Evolutionary conservation across 768 basidiomycete genomes (phyloP).

Genomic region (Boletus pseudo-olivaceus): DNA sequence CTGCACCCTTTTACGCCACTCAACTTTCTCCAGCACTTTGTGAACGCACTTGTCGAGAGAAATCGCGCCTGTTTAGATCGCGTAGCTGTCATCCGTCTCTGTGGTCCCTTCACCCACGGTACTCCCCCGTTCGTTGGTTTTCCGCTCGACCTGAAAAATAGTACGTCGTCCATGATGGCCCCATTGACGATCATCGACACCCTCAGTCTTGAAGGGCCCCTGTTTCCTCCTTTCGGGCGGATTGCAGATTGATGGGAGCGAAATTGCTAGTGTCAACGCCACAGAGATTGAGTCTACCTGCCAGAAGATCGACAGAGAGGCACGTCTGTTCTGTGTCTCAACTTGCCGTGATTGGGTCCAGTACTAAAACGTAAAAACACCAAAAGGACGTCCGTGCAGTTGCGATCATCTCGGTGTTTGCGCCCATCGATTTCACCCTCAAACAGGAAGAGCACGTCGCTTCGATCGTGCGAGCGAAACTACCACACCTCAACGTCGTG

Average conservation of each 20-base stretch:
- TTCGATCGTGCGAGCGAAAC: slow-evolving; percentile 38
- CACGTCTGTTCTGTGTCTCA: slow-evolving; percentile 4
- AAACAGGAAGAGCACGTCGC: slow-evolving; percentile 48
- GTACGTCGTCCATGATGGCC: slow-evolving; percentile 22
- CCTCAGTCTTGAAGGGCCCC: slow-evolving; percentile 28
- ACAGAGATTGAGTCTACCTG: slow-evolving; percentile 46
- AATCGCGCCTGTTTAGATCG: slow-evolving; percentile 50
- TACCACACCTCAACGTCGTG: slow-evolving; percentile 44
- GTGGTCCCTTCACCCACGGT: slow-evolving; percentile 55
- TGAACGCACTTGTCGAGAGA: slow-evolving; percentile 59
- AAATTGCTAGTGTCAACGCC: slow-evolving; percentile 42
- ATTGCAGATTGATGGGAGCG: slow-evolving; percentile 45
- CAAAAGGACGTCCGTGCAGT: slow-evolving; percentile 30
- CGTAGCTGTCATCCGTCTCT: slow-evolving; percentile 63
- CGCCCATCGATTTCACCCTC: slow-evolving; percentile 43
- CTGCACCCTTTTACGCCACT: neutral
- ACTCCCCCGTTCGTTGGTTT: slow-evolving; percentile 57
- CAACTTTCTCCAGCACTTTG: slow-evolving; percentile 38
- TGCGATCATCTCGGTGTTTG: slow-evolving; percentile 47
- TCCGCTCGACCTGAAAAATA: slow-evolving; percentile 32
- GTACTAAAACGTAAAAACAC: slow-evolving; percentile 5
- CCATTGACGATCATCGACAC: neutral
- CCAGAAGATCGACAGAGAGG: slow-evolving; percentile 33
- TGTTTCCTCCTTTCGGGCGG: slow-evolving; percentile 37
- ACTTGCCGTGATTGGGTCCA: neutral